Conservation (phyloP, 768 basidiomycete genomes). For the Suillus spraguei region DNA sequence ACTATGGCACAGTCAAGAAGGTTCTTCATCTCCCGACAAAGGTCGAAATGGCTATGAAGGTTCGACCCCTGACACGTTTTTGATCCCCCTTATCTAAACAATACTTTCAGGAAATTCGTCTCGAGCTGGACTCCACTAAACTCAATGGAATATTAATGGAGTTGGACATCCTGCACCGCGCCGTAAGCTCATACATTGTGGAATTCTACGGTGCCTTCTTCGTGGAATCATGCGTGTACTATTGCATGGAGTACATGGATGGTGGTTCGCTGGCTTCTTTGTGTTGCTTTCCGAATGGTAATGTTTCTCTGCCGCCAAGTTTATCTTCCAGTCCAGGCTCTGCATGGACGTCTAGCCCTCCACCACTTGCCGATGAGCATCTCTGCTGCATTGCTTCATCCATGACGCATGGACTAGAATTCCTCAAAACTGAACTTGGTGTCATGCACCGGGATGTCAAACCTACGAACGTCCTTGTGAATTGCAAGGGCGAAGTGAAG, state of each 20-base stretch:
- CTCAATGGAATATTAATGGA: constrained; percentile 98
- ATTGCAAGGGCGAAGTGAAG: constrained; percentile 86
- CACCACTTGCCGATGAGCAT: constrained; percentile 69
- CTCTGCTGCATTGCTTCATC: constrained; percentile 77
- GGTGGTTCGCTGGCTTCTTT: constrained; percentile 90
- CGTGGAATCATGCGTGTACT: constrained; percentile 99
- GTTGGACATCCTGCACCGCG: constrained; percentile 95
- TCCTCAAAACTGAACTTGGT: constrained; percentile 93
- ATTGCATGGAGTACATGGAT: constrained; percentile 99
- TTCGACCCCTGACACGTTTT: constrained; percentile 35
- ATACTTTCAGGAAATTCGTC: constrained; percentile 83
- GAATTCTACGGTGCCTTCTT: constrained; percentile 99
- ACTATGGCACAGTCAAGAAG: constrained; percentile 97
- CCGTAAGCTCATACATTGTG: constrained; percentile 88
- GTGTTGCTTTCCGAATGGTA: constrained; percentile 49
- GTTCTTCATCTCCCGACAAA: constrained; percentile 94
- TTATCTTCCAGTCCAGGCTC: constrained; percentile 34
- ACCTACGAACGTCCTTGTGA: constrained; percentile 92
- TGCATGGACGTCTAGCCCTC: constrained; percentile 36
- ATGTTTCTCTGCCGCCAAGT: constrained; percentile 36
- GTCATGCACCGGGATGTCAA: constrained; percentile 89
- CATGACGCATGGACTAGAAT: constrained; percentile 90
- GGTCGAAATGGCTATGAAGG: constrained; percentile 99
- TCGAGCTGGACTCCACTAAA: constrained; percentile 92
- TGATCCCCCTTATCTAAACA: constrained; percentile 10